A percentile compares a stretch with the other conserved stretches of the same genome.
Conservation (phyloP, 257 asterid genomes). For the Linaria vulgaris region DNA sequence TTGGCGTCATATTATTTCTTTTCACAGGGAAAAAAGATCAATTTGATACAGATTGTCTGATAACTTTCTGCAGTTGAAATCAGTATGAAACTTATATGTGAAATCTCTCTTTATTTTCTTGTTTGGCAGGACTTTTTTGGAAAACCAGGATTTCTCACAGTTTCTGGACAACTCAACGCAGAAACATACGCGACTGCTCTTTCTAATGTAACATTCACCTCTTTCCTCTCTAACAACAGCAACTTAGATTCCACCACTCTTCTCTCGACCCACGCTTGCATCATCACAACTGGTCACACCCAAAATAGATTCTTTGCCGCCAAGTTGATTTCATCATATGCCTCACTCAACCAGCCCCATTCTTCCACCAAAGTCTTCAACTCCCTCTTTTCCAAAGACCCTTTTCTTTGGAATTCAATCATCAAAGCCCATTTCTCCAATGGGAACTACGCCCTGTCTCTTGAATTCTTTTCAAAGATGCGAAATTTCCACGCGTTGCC, state of each 20-base stretch:
- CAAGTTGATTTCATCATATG: conserved; percentile 67
- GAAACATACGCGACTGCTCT: too few species aligned
- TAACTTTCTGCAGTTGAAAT: too few species aligned
- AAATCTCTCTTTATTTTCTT: too few species aligned
- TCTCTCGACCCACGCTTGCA: conserved; percentile 47
- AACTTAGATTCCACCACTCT: conserved; percentile 33
- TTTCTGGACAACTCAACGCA: too few species aligned
- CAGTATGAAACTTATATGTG: too few species aligned
- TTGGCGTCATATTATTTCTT: neutral
- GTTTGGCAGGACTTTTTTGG: too few species aligned
- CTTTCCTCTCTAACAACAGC: too few species aligned
- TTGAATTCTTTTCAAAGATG: conserved; percentile 52
- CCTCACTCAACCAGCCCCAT: conserved; percentile 44
- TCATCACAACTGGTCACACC: conserved; percentile 50
- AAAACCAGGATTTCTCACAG: too few species aligned
- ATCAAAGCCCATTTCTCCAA: conserved; percentile 72
- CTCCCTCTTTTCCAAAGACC: conserved; percentile 44
- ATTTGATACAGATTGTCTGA: too few species aligned
- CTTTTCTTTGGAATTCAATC: conserved; percentile 73
- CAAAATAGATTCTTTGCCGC: conserved; percentile 59
- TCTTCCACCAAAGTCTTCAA: conserved; percentile 51
- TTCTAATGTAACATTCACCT: conserved; percentile 37
- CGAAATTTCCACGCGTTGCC: conserved; percentile 37
- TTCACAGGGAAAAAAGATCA: neutral
- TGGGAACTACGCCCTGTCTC: conserved; percentile 40